phyloP scores from a whole-genome alignment of 2,329 filamentous ascomycete genomes.

The Diatrype stigma region DNA sequence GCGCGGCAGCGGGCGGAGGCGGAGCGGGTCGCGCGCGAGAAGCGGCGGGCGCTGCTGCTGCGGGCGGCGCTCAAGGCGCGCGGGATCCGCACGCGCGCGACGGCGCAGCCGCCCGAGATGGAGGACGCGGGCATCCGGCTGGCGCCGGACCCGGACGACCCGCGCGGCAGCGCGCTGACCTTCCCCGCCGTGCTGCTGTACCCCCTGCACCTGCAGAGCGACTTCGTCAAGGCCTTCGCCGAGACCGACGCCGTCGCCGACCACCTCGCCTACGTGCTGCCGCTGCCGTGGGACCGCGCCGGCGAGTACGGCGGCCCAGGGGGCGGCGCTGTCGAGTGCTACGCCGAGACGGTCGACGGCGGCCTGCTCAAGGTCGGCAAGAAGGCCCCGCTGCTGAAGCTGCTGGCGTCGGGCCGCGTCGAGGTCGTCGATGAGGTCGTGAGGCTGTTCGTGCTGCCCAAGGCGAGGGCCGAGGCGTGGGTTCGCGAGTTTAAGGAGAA shows the following conservation, averaged over 20 bases:
- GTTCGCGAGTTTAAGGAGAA: conserved; percentile 79
- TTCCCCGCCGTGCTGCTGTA: conserved; percentile 86
- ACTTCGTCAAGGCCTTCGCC: conserved; percentile 84
- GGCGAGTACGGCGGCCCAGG: conserved; percentile 59
- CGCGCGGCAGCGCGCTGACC: conserved; percentile 65
- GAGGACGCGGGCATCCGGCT: conserved; percentile 75
- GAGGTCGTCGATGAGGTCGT: conserved; percentile 87
- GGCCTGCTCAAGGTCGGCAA: conserved; percentile 87
- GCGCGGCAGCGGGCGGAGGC: conserved; percentile 52
- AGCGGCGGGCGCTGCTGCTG: conserved; percentile 57
- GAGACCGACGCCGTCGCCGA: conserved; percentile 72
- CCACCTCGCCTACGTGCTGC: conserved; percentile 82
- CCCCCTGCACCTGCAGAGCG: conserved; percentile 73
- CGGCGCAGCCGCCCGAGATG: conserved; percentile 74
- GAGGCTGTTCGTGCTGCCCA: conserved; percentile 77
- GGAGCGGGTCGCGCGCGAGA: conserved; percentile 50
- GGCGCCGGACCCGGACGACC: conserved; percentile 67
- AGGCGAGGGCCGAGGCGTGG: conserved; percentile 65
- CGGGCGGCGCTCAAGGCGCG: conserved; percentile 63
- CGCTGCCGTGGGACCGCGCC: conserved; percentile 76
- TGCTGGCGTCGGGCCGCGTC: conserved; percentile 70
- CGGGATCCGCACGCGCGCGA: conserved; percentile 64
- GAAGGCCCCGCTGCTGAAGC: conserved; percentile 72
- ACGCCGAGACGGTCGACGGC: conserved; percentile 76
- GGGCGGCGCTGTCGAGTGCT: conserved; percentile 89